Percentiles rank a stretch among this genome's conserved stretches.
These are phyloP conservation scores for Phaeosphaeriaceae sp. DNA, from an alignment of 2,329 filamentous ascomycete genomes.

Conservation along the genomic window DNA sequence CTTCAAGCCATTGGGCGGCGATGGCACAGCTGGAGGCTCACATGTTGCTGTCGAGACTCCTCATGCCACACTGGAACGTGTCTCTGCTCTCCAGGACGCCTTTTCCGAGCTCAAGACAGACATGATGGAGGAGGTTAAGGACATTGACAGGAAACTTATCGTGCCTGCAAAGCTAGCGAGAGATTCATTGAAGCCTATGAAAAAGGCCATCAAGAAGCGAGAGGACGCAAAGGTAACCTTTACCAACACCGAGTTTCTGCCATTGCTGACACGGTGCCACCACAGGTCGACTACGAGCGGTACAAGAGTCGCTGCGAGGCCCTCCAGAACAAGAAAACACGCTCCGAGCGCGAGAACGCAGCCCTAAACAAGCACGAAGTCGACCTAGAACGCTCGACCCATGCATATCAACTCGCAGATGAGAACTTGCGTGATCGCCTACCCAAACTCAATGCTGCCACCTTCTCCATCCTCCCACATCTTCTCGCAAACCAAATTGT, in stretches of 20 bases:
- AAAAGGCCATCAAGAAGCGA: conserved; percentile 83
- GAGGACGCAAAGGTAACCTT: conserved; percentile 72
- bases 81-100: conserved; percentile 67
- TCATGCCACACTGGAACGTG: conserved; percentile 66
- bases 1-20: conserved; percentile 77
- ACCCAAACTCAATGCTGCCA: conserved; percentile 72
- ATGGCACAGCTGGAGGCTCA: conserved; percentile 57
- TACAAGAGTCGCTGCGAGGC: conserved; percentile 74
- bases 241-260: not conserved
- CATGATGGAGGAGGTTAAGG: conserved; percentile 71
- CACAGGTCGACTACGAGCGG: conserved; percentile 77
- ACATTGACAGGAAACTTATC: conserved; percentile 74
- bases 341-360: conserved; percentile 75
- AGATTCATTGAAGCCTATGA: conserved; percentile 71
- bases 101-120: conserved; percentile 76
- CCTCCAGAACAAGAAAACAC: conserved; percentile 71
- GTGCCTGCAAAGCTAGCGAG: conserved; percentile 73
- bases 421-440: conserved; percentile 74
- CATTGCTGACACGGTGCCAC: conserved; percentile 15
- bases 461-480: conserved; percentile 76
- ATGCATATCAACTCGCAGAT: conserved; percentile 78
- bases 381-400: conserved; percentile 69
- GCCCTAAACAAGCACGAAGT: conserved; percentile 73
- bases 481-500: conserved; percentile 73
- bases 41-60: conserved; percentile 67